phyloP scores from a whole-genome alignment of 2,329 filamentous ascomycete genomes.

The Parastagonospora avenae region DNA sequence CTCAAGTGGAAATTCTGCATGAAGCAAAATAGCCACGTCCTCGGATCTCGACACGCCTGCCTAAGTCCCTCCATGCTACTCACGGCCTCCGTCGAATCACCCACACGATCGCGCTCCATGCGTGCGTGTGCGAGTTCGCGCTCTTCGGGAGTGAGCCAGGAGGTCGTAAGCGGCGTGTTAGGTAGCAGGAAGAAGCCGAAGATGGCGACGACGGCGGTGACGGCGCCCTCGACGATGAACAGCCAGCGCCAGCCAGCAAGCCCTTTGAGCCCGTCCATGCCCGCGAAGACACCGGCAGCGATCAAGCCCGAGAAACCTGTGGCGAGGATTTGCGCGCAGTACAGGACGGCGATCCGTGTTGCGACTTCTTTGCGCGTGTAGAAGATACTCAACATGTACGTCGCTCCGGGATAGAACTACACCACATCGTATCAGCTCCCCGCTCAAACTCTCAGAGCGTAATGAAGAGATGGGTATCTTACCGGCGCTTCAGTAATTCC shows the following conservation, averaged over 20 bases:
- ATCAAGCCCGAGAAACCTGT: slow-evolving; percentile 53
- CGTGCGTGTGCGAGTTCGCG: slow-evolving; percentile 45
- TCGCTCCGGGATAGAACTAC: slow-evolving; percentile 63
- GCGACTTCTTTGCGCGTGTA: slow-evolving; percentile 62
- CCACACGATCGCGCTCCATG: slow-evolving; percentile 56
- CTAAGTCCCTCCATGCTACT: slow-evolving; percentile 34
- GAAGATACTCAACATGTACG: slow-evolving; percentile 68
- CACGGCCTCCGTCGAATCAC: slow-evolving; percentile 42
- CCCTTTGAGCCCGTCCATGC: slow-evolving; percentile 31
- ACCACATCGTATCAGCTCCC: not conserved
- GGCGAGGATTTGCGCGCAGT: slow-evolving; percentile 49
- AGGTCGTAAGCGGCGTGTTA: slow-evolving; percentile 44
- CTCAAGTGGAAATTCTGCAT: slow-evolving; percentile 39
- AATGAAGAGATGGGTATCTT: not conserved
- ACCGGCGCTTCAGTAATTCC: slow-evolving; percentile 32
- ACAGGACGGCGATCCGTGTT: slow-evolving; percentile 44
- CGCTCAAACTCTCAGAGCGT: not conserved
- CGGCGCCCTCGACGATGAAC: slow-evolving; percentile 44
- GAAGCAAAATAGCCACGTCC: slow-evolving; percentile 38
- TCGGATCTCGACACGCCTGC: slow-evolving; percentile 34
- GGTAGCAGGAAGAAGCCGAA: slow-evolving; percentile 37
- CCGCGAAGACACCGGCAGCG: slow-evolving; percentile 46
- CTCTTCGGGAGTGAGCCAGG: slow-evolving; percentile 55
- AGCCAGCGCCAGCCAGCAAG: slow-evolving; percentile 48
- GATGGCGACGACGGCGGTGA: slow-evolving; percentile 31